Percentiles rank a stretch among this genome's conserved stretches.
Evolutionary conservation across 371 early-diverging fungal genomes (phyloP).

Genomic region (Rhizomucor miehei): DNA sequence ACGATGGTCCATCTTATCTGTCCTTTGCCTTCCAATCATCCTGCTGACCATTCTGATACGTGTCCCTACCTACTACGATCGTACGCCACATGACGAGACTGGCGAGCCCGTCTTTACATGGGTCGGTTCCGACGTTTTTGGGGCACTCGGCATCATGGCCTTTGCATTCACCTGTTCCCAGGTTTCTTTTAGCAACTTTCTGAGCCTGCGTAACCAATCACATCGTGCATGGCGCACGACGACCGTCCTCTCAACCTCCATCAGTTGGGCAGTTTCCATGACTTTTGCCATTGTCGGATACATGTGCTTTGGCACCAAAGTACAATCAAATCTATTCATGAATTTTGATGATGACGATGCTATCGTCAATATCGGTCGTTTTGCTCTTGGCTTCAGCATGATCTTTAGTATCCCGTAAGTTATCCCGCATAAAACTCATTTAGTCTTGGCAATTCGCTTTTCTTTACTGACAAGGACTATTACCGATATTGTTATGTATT

Average conservation of each 20-base stretch:
- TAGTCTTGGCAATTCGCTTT: too few species aligned
- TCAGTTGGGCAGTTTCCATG: conserved; percentile 54
- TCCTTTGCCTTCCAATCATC: conserved; percentile 50
- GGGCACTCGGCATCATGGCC: conserved; percentile 47
- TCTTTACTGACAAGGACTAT: background rate
- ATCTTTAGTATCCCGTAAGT: conserved; percentile 51
- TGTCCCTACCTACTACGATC: conserved; percentile 40
- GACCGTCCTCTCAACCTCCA: conserved; percentile 36
- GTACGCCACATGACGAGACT: conserved; percentile 11
- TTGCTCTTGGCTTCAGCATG: conserved; percentile 50
- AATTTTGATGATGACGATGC: conserved; percentile 50
- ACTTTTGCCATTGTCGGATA: conserved; percentile 57
- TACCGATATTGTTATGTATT: background rate
- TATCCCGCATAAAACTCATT: conserved; percentile 4
- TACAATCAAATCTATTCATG: conserved; percentile 53
- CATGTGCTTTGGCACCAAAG: conserved; percentile 51
- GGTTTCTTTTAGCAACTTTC: conserved; percentile 52
- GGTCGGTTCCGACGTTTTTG: conserved; percentile 35
- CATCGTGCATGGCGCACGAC: conserved; percentile 38
- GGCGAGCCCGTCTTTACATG: conserved; percentile 19
- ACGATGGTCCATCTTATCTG: conserved; percentile 54
- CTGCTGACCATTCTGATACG: conserved; percentile 47
- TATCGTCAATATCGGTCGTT: conserved; percentile 51
- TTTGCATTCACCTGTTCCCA: conserved; percentile 45
- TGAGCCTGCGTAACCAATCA: conserved; percentile 45